phyloP scores from a whole-genome alignment of 352 stramenopile species.

The Pythium rhizo-oryzae region DNA sequence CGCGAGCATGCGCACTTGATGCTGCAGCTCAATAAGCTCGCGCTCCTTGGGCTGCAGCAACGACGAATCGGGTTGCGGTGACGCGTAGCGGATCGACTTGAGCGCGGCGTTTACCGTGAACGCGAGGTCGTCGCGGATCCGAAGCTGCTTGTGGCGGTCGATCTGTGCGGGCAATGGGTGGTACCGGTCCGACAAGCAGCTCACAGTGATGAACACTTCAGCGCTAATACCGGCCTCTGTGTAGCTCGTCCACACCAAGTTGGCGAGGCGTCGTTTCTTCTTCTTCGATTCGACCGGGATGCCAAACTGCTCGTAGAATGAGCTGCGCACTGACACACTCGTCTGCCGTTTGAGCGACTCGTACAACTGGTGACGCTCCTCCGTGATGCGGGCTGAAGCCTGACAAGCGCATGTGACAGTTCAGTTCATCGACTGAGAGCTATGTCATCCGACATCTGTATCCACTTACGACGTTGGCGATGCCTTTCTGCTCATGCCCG shows the following conservation, averaged over 20 bases:
- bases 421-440: background rate
- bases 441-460: background rate
- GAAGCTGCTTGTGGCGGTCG: constrained; percentile 73
- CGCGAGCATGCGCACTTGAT: constrained; percentile 63
- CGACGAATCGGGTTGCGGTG: constrained; percentile 31
- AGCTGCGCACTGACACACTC: constrained; percentile 34
- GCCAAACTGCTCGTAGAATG: constrained; percentile 74
- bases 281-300: constrained; percentile 55
- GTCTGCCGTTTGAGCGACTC: constrained; percentile 56
- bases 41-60: constrained; percentile 34
- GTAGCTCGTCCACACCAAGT: constrained; percentile 68
- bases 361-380: constrained; percentile 60
- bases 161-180: constrained; percentile 59
- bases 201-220: constrained; percentile 70
- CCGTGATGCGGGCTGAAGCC: constrained; percentile 54
- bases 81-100: constrained; percentile 68
- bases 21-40: constrained; percentile 50
- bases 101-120: constrained; percentile 82
- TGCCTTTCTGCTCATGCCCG: constrained; percentile 23
- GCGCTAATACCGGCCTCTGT: constrained; percentile 57
- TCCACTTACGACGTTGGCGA: constrained; percentile 38
- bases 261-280: constrained; percentile 73
- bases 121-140: constrained; percentile 70
- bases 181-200: constrained; percentile 52
- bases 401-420: constrained; percentile 18